Conservation (phyloP, 306 rosid genomes). For the Fragaria nilgerrensis region DNA sequence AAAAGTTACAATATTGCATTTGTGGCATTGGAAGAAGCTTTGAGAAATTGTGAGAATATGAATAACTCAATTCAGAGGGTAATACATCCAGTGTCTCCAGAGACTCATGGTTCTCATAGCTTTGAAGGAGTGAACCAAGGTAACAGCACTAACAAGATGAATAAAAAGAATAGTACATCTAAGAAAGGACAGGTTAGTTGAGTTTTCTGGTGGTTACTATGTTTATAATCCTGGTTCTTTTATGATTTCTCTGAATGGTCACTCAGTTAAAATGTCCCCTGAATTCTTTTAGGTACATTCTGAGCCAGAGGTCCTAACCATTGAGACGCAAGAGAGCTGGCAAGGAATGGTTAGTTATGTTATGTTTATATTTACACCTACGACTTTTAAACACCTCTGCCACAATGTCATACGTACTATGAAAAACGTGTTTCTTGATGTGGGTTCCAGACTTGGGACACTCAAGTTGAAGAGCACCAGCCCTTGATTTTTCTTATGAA, state of each 20-base stretch:
- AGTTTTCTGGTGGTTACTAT: constrained; percentile 14
- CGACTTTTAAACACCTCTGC: neutral
- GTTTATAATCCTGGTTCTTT: neutral
- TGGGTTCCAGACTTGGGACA: constrained; percentile 26
- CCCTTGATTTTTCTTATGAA: constrained; percentile 27
- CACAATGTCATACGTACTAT: neutral
- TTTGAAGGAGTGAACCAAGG: constrained; percentile 30
- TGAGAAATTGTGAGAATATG: constrained; percentile 39
- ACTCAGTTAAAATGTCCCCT: constrained; percentile 9
- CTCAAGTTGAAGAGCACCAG: constrained; percentile 21
- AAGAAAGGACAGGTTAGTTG: constrained; percentile 34
- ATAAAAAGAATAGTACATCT: constrained; percentile 26
- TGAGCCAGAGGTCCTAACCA: constrained; percentile 25
- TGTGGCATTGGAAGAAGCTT: constrained; percentile 41
- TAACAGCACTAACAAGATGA: constrained; percentile 22
- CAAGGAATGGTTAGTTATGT: constrained; percentile 34
- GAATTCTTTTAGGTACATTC: constrained; percentile 23
- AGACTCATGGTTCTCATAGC: constrained; percentile 25
- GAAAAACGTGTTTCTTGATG: constrained; percentile 9
- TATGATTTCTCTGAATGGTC: neutral
- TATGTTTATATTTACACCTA: neutral
- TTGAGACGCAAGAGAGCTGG: constrained; percentile 40
- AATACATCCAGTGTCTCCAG: constrained; percentile 25
- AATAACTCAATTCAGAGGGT: constrained; percentile 25
- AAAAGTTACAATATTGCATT: constrained; percentile 43